phyloP scores from a whole-genome alignment of 2,329 filamentous ascomycete genomes.

The Ceratocystiopsis brevicomis region DNA sequence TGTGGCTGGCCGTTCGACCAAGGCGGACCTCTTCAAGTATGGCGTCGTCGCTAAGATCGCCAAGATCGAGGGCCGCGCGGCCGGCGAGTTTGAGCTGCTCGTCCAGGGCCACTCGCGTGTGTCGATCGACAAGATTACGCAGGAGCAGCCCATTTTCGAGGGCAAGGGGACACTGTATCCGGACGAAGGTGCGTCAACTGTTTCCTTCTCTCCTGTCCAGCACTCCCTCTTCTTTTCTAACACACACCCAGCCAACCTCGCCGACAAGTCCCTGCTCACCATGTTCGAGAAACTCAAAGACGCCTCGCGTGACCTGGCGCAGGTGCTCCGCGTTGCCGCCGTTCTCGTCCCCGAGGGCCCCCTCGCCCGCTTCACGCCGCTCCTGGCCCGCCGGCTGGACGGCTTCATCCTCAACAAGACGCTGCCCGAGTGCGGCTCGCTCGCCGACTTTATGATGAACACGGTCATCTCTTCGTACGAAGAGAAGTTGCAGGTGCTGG shows the following conservation, averaged over 20 bases:
- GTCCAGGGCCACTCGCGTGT: slow-evolving; percentile 74
- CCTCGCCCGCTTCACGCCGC: slow-evolving; percentile 51
- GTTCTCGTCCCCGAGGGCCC: slow-evolving; percentile 54
- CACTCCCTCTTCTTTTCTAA: not conserved
- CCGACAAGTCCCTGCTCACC: slow-evolving; percentile 44
- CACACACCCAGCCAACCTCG: slow-evolving; percentile 13
- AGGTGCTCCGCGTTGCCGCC: slow-evolving; percentile 65
- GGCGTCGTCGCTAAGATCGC: slow-evolving; percentile 67
- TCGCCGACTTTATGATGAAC: slow-evolving; percentile 96
- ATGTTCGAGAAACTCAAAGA: slow-evolving; percentile 68
- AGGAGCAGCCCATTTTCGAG: slow-evolving; percentile 74
- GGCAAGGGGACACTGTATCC: slow-evolving; percentile 54
- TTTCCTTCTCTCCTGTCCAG: too few relatives aligned
- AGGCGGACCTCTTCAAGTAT: slow-evolving; percentile 60
- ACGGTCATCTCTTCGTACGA: slow-evolving; percentile 73
- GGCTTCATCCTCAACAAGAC: slow-evolving; percentile 72
- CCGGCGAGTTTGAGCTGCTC: slow-evolving; percentile 61
- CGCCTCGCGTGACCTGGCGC: slow-evolving; percentile 69
- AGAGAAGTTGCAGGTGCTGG: slow-evolving; percentile 74
- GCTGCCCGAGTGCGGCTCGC: slow-evolving; percentile 58
- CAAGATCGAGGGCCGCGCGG: slow-evolving; percentile 56
- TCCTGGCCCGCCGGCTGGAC: slow-evolving; percentile 74
- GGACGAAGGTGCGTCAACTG: slow-evolving; percentile 36
- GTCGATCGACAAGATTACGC: slow-evolving; percentile 51
- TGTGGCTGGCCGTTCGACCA: slow-evolving; percentile 40